Conservation (phyloP, 768 basidiomycete species). For the Pholiota microspora region DNA sequence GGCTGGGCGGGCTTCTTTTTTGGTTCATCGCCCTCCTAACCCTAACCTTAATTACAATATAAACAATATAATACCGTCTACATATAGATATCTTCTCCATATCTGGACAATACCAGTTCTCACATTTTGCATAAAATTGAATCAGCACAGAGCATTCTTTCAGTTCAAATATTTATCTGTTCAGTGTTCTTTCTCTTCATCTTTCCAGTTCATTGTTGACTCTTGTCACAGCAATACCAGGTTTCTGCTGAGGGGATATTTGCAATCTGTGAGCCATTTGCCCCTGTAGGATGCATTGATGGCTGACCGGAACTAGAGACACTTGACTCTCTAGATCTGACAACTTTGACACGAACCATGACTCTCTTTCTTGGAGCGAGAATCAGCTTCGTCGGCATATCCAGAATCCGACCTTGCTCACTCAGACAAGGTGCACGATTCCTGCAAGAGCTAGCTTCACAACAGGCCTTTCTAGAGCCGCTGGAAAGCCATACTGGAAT, state of each 20-base stretch:
- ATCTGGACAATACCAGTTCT: neutral
- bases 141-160: too few relatives aligned
- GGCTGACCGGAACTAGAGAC: too few relatives aligned
- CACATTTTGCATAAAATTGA: too few relatives aligned
- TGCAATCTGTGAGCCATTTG: too few relatives aligned
- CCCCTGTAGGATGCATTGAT: too few relatives aligned
- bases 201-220: too few relatives aligned
- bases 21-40: slow-evolving; percentile 31
- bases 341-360: neutral
- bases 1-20: slow-evolving; percentile 52
- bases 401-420: neutral
- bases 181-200: too few relatives aligned
- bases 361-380: neutral
- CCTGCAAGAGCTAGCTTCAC: slow-evolving; percentile 19
- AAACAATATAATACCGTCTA: neutral
- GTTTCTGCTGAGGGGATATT: too few relatives aligned
- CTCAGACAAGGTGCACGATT: slow-evolving; percentile 5
- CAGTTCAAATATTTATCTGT: too few relatives aligned
- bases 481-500: slow-evolving; percentile 59
- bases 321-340: too few relatives aligned
- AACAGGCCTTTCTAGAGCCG: slow-evolving; percentile 49
- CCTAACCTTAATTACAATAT: slow-evolving; percentile 40
- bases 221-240: too few relatives aligned
- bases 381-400: neutral
- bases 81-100: neutral